phyloP scores from a whole-genome alignment of 2,329 filamentous ascomycete genomes.

The Cercospora zeae-maydis region DNA sequence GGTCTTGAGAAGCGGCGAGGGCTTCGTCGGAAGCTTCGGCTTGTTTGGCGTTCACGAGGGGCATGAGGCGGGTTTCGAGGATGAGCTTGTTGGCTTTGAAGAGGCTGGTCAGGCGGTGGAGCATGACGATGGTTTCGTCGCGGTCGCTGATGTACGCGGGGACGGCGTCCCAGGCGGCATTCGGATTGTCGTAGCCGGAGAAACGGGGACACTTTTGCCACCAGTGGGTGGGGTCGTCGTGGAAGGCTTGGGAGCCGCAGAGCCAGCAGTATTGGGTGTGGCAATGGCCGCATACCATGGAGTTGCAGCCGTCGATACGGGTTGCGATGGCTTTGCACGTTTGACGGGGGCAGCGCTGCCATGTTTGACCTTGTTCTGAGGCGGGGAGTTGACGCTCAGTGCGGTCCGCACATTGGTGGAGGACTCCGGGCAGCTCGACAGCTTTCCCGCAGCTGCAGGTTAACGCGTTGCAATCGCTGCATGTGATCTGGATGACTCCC shows the following conservation, averaged over 20 bases:
- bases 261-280: neutral
- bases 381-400: neutral
- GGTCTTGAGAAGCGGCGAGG: too few relatives aligned
- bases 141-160: neutral
- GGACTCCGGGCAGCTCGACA: too few relatives aligned
- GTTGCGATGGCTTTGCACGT: neutral
- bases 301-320: neutral
- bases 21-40: too few relatives aligned
- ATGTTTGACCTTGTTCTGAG: neutral
- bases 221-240: neutral
- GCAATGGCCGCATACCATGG: neutral
- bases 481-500: neutral
- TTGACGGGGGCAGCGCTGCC: neutral
- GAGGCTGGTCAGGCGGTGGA: too few relatives aligned
- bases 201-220: neutral
- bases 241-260: neutral
- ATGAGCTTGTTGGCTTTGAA: too few relatives aligned
- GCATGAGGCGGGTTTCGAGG: too few relatives aligned
- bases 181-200: neutral
- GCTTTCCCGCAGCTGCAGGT: neutral
- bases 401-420: neutral
- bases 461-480: neutral
- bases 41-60: too few relatives aligned
- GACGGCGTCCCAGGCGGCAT: neutral
- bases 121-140: too few relatives aligned